Conservation (phyloP, 495 filamentous ascomycete genomes). For the Annulohypoxylon stygium region DNA sequence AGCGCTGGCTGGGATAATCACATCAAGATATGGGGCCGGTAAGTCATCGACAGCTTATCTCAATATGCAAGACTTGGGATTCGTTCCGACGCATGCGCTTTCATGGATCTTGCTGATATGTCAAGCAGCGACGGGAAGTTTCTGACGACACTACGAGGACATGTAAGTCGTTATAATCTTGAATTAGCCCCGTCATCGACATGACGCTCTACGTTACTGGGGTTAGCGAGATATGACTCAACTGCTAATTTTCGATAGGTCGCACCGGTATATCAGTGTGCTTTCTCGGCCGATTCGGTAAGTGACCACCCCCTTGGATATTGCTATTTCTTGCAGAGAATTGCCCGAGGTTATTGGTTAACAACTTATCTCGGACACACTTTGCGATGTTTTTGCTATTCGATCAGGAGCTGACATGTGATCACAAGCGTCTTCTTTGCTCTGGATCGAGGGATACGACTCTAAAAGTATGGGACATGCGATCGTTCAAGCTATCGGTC, state of each 20-base stretch:
- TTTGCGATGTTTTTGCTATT: conserved; percentile 1
- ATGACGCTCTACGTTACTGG: conserved; percentile 3
- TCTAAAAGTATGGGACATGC: conserved; percentile 92
- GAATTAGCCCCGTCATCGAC: background rate
- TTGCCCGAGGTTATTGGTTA: background rate
- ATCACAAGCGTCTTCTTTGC: conserved; percentile 73
- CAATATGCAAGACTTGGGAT: background rate
- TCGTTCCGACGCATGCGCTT: conserved; percentile 7
- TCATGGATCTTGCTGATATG: conserved; percentile 30
- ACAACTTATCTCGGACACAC: background rate
- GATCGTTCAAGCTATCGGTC: conserved; percentile 81
- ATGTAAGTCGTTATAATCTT: conserved; percentile 62
- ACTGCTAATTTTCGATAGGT: conserved; percentile 56
- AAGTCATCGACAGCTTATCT: conserved; percentile 45
- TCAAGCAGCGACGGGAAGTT: conserved; percentile 74
- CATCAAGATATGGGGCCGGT: conserved; percentile 88
- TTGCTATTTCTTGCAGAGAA: background rate
- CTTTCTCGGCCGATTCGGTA: conserved; percentile 87
- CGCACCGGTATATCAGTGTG: conserved; percentile 89
- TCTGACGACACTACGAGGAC: conserved; percentile 85
- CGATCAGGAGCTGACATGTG: conserved; percentile 27
- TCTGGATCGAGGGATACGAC: conserved; percentile 93
- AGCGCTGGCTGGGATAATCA: conserved; percentile 93
- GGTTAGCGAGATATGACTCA: conserved; percentile 4
- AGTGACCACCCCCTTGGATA: conserved; percentile 22